phyloP scores from a whole-genome alignment of 2,329 filamentous ascomycete genomes.

The Scedosporium dehoogii region DNA sequence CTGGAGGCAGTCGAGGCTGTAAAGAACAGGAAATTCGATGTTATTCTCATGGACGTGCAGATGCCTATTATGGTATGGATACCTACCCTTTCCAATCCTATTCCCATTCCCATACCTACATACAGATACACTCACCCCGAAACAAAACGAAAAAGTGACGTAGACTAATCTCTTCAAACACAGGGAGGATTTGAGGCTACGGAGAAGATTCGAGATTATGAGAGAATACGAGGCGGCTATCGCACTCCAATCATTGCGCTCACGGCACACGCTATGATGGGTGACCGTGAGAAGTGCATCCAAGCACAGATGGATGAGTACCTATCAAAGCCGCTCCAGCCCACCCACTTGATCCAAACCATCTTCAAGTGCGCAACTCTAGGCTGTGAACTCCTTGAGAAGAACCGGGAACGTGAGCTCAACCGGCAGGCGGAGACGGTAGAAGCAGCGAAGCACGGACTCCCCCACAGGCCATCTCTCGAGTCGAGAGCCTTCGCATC shows the following conservation, averaged over 20 bases:
- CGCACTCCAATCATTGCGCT: conserved; percentile 93
- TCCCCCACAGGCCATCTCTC: conserved; percentile 24
- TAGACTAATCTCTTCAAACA: not conserved
- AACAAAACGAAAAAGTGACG: not conserved
- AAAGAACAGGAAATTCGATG: conserved; percentile 85
- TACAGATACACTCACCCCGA: not conserved
- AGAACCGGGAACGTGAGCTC: conserved; percentile 54
- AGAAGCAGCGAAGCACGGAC: not conserved
- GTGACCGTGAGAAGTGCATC: conserved; percentile 95
- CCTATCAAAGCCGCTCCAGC: conserved; percentile 89
- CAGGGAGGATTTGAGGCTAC: conserved; percentile 95
- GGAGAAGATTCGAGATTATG: conserved; percentile 91
- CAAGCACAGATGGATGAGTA: conserved; percentile 99
- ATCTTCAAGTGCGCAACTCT: conserved; percentile 95
- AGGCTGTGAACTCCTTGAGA: conserved; percentile 71
- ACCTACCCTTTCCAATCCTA: conserved; percentile 9
- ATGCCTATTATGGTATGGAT: conserved; percentile 92
- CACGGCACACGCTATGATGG: conserved; percentile 97
- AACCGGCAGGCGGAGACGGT: conserved; percentile 33
- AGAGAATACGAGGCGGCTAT: conserved; percentile 67
- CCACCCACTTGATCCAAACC: conserved; percentile 94
- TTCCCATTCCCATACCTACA: not conserved
- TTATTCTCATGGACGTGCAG: conserved; percentile 98
- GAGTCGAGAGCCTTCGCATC: conserved; percentile 61
- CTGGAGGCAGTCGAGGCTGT: conserved; percentile 88